Evolutionary conservation across 2,329 filamentous ascomycete species (phyloP).

Genomic region (Aspergillus transmontanensis): DNA sequence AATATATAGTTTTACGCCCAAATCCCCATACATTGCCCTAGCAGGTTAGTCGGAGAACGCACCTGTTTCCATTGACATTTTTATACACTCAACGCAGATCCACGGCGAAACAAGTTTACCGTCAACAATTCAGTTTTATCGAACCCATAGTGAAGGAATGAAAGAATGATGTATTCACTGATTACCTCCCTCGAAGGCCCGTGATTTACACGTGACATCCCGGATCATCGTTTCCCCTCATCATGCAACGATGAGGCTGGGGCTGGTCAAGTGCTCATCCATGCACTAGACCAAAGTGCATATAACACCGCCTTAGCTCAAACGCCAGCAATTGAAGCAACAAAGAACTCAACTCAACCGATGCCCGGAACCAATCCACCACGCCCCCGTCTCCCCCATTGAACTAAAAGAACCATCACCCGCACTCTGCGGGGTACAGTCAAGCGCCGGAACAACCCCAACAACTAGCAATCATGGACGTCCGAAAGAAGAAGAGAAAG

Average conservation of each 20-base stretch:
- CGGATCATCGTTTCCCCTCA: conserved; percentile 4
- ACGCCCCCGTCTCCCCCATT: not conserved
- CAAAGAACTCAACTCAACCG: not conserved
- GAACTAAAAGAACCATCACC: conserved; percentile 1
- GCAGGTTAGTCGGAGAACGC: not conserved
- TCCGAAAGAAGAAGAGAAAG: conserved; percentile 75
- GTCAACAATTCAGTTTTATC: not conserved
- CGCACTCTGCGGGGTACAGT: conserved; percentile 1
- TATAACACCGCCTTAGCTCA: not conserved
- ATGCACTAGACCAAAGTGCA: not conserved
- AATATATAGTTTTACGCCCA: not conserved
- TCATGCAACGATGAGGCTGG: conserved; percentile 1
- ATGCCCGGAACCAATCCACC: not conserved
- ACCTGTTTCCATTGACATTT: not conserved
- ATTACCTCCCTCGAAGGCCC: not conserved
- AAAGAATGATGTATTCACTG: not conserved
- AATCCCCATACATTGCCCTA: not conserved
- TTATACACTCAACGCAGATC: not conserved
- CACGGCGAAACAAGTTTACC: not conserved
- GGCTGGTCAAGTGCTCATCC: conserved; percentile 1
- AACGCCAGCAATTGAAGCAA: not conserved
- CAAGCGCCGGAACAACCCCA: not conserved
- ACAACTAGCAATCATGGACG: conserved; percentile 39
- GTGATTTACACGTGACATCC: not conserved
- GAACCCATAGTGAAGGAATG: not conserved